Percentiles rank a stretch among this genome's conserved stretches.
These are phyloP conservation scores for Aspergillus panamensis DNA, from an alignment of 495 filamentous ascomycete species.

Conservation along the genomic window DNA sequence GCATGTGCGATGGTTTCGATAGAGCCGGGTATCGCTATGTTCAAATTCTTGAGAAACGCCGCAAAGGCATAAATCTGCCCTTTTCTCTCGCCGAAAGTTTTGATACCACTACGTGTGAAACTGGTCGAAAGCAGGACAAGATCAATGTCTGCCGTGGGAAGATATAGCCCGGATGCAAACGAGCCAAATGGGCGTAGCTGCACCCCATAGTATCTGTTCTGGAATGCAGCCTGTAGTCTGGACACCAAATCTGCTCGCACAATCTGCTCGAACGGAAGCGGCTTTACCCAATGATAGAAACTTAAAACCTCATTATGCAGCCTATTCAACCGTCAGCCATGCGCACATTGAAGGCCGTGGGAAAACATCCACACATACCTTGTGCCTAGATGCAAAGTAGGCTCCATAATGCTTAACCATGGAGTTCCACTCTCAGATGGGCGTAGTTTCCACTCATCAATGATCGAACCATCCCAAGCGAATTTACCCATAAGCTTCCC, in stretches of 20 bases:
- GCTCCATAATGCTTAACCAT: slow-evolving; percentile 48
- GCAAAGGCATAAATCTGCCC: slow-evolving; percentile 51
- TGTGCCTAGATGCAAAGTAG: slow-evolving; percentile 31
- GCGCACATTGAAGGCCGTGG: too few relatives aligned
- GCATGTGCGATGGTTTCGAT: slow-evolving; percentile 67
- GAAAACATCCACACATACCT: slow-evolving; percentile 24
- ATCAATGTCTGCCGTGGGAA: slow-evolving; percentile 92
- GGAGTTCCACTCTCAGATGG: slow-evolving; percentile 51
- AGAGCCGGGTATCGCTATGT: slow-evolving; percentile 48
- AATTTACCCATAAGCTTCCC: slow-evolving; percentile 45
- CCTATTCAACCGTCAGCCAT: slow-evolving; percentile 28
- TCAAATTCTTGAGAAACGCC: slow-evolving; percentile 43
- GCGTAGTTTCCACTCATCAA: slow-evolving; percentile 54
- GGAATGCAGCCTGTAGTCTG: slow-evolving; percentile 54
- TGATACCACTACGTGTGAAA: slow-evolving; percentile 47
- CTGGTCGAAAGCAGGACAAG: slow-evolving; percentile 71
- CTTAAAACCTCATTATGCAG: slow-evolving; percentile 84
- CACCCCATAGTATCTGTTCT: slow-evolving; percentile 48
- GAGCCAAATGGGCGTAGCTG: slow-evolving; percentile 79
- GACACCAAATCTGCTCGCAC: slow-evolving; percentile 70
- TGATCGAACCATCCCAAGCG: slow-evolving; percentile 45
- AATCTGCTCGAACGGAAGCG: slow-evolving; percentile 68
- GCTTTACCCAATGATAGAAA: slow-evolving; percentile 79
- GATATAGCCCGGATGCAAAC: slow-evolving; percentile 82
- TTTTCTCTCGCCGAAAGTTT: slow-evolving; percentile 42